Base-by-base conservation (phyloP, 805 yeast species). In the Alloascoidea africana region DNA sequence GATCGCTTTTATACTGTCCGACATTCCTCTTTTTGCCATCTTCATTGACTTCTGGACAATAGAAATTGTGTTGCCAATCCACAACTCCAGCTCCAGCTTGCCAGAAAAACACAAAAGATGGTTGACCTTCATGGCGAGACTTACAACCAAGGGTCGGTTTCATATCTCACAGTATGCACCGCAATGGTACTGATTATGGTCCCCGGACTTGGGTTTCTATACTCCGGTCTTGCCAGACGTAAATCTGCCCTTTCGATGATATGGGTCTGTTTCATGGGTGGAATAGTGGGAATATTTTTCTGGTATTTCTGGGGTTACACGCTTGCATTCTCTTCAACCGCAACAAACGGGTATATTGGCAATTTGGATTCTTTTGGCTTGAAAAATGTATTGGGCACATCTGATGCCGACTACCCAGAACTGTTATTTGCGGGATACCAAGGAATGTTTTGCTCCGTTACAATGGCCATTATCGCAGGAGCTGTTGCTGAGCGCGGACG, bases 281-380 rank as follows among this genome's bases (percentile, higher is more conserved):
- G 82, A 4, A 66, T 79, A 44, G 73, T 85, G 4, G 85, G 81
- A 1, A 66, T 73, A 38, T 73, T 86, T 52, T 95, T 86, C 54
- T 89, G 97, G 97, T 89, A 86, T 57, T 85, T 89, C 54, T 91
- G 97, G 96, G 96, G 96, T n/a, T 87, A 84, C 54, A 84, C 96
- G 0, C 59, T 89, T 33, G 93, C 97, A 3, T 86, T 91, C 50
- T 74, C 89, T 0, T 49, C 66, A n/a, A 70, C 81, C 0, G 85
- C 95, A 2, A 62, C 77, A 23, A 86, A 87, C 56, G 74, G 77
- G 34, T 91, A 77, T 55, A 89, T 89, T 47, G 98, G 98, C 4
- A 78, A 89, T 55, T 58, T 89, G 47, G 76, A 76, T 47, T 68
- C 76, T 35, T 83, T 87, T 57, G 97, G 95, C 3, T 74, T 84